These are phyloP conservation scores for Aechmea fasciata DNA, from an alignment of 176 grass and related monocot species.

Conservation along the genomic window DNA sequence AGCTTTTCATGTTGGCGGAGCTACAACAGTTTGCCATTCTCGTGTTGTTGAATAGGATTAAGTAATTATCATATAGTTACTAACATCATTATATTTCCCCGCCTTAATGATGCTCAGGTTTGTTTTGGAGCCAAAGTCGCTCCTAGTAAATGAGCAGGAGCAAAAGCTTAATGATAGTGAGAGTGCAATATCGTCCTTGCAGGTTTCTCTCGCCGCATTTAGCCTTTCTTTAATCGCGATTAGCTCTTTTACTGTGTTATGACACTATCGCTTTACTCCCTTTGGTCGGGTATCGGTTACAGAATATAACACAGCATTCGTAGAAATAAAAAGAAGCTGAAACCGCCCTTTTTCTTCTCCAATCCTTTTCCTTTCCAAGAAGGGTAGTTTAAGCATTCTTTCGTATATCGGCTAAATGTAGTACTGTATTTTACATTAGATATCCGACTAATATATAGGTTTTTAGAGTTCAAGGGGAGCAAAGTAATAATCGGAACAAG, in stretches of 20 bases:
- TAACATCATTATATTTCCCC: constrained; percentile 5
- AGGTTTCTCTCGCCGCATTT: constrained; percentile 29
- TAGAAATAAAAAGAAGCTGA: too few species aligned
- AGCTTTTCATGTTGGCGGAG: neutral
- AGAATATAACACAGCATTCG: too few species aligned
- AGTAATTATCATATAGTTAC: neutral
- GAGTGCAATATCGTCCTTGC: constrained; percentile 56
- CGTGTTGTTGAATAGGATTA: neutral
- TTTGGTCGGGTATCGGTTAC: neutral
- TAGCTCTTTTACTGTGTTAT: too few species aligned
- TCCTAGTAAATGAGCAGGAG: constrained; percentile 63
- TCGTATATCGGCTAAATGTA: too few species aligned
- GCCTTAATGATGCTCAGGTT: constrained; percentile 37
- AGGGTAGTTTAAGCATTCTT: too few species aligned
- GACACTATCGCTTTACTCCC: neutral
- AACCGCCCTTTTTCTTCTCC: too few species aligned
- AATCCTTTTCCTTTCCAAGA: too few species aligned
- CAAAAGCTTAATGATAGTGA: constrained; percentile 78
- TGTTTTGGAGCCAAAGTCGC: constrained; percentile 88
- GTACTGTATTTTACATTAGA: too few species aligned
- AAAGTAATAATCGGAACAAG: too few species aligned
- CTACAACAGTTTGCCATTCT: neutral
- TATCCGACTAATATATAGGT: too few species aligned
- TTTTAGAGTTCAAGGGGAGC: too few species aligned
- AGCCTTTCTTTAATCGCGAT: neutral